Evolutionary conservation across 1,284 basidiomycete genomes (phyloP).

Genomic region (Microbotryum intermedium): DNA sequence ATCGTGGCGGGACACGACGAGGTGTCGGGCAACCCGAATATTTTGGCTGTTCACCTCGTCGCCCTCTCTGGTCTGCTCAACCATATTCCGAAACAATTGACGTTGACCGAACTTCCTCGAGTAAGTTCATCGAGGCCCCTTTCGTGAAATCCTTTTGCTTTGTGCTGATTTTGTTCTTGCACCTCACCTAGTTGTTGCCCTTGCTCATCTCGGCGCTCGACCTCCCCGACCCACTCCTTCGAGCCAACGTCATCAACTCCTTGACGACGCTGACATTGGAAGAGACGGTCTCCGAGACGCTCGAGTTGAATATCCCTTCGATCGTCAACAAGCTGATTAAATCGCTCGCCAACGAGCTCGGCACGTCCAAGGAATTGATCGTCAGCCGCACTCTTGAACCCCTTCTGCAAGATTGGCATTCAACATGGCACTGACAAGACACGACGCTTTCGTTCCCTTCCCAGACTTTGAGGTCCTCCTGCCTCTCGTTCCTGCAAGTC

Average conservation of each 20-base stretch:
- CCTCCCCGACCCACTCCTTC: slow-evolving; percentile 61
- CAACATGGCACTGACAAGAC: not conserved
- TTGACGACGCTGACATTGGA: slow-evolving; percentile 59
- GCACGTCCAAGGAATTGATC: slow-evolving; percentile 4
- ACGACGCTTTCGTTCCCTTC: not conserved
- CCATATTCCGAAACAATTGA: slow-evolving; percentile 66
- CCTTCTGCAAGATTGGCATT: not conserved
- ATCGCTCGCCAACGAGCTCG: slow-evolving; percentile 20
- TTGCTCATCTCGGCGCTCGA: slow-evolving; percentile 76
- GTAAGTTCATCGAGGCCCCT: slow-evolving; percentile 9
- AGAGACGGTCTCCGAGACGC: slow-evolving; percentile 54
- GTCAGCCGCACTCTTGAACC: not conserved
- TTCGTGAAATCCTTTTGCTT: not conserved
- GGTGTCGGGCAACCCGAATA: slow-evolving; percentile 24
- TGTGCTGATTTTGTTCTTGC: not conserved
- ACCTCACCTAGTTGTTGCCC: slow-evolving; percentile 61
- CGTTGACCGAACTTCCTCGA: slow-evolving; percentile 55
- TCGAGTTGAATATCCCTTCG: slow-evolving; percentile 2
- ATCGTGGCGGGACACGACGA: slow-evolving; percentile 53
- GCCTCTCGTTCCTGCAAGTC: slow-evolving; percentile 62
- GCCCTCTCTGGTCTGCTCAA: slow-evolving; percentile 76
- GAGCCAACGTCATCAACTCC: slow-evolving; percentile 70
- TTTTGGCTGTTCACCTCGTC: slow-evolving; percentile 58
- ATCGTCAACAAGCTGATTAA: slow-evolving; percentile 28
- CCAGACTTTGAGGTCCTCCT: slow-evolving; percentile 64